Evolutionary conservation across 2,329 filamentous ascomycete species (phyloP), one percentile per base, ranked within the genome.

Genomic region (Macrophomina tecta): DNA sequence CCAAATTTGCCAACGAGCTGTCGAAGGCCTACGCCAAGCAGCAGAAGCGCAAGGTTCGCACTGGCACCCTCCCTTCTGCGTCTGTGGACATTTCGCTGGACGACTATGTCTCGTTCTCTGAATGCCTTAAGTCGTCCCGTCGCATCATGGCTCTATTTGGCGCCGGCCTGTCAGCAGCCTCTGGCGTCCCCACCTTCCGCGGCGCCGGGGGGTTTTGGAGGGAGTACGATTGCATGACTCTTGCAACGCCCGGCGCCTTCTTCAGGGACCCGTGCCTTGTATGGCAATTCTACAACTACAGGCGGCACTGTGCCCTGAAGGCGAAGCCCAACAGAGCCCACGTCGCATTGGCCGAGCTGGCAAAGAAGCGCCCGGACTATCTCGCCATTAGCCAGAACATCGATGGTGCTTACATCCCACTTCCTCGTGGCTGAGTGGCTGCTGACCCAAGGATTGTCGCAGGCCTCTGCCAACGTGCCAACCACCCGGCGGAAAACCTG

Each of bases 371-470:
- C 34, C 32, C 46, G 12, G 64, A 61, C 5, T 71, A 70, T 48
- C 46, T 73, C 11, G 64, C 69, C 6, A 51, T 75, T n/a, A 72
- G 65, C n/a, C 71, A 71, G 72, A 74, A 74, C 46, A 69, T 74
- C 14, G 72, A 75, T 63, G 46, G 30, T 18, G 30, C 48, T 36
- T 42, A 30, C 42, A 16, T 28, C 32, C 9, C 7, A 38, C 36
- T 23, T 11, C 12, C 7, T 32, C 14, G 8, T 34, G 16, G 45
- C n/a, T 12, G 12, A 6, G 16, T 34, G n/a, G 18, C 36, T 40
- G 38, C 23, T 58, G 12, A 45, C 55, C n/a, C 16, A 18, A n/a
- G 16, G 18, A 11, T 16, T 53, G 52, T 9, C 64, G 16, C 64
- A 70, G 69, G 68, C n/a, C 65, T 73, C 23, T 69, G 53, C 58